phyloP scores from a whole-genome alignment of 192 early-diverging fungal genomes.

The Coemansia biformis region DNA sequence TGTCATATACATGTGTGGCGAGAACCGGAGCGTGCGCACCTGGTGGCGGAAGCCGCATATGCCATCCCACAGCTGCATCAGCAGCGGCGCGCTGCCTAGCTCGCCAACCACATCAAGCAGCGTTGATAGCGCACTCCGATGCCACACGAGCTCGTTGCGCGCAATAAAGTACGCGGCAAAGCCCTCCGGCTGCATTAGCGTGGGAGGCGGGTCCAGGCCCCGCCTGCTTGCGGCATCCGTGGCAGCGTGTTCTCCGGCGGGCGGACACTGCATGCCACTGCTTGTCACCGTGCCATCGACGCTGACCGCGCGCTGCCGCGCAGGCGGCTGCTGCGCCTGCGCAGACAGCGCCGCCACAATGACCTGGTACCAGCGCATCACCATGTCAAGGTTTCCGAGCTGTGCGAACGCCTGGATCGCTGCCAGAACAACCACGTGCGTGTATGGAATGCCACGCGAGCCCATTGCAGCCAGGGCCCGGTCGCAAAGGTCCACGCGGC shows the following conservation, averaged over 20 bases:
- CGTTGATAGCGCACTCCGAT: conserved; percentile 20
- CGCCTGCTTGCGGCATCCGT: too few species aligned
- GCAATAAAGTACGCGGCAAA: conserved; percentile 26
- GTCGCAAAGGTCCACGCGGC: conserved; percentile 26
- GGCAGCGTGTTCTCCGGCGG: too few species aligned
- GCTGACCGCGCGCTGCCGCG: conserved; percentile 9
- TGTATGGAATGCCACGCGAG: conserved; percentile 7
- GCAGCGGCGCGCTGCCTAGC: conserved; percentile 15
- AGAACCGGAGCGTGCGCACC: conserved; percentile 22
- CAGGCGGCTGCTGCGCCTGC: conserved; percentile 5
- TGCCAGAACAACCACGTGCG: conserved; percentile 18
- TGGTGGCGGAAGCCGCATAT: conserved; percentile 11
- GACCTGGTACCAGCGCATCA: conserved; percentile 33
- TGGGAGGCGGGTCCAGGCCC: neutral
- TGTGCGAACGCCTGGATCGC: conserved; percentile 34
- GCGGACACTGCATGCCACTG: too few species aligned
- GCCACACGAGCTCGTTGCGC: conserved; percentile 38
- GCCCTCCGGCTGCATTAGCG: conserved; percentile 21
- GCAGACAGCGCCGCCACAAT: conserved; percentile 16
- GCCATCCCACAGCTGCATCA: conserved; percentile 32
- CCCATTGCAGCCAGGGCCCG: conserved; percentile 20
- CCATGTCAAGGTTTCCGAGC: conserved; percentile 27
- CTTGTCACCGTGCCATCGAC: conserved; percentile 7
- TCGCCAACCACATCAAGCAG: conserved; percentile 27
- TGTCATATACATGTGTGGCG: conserved; percentile 38